Evolutionary conservation across 345 rosid species (phyloP), one percentile per base, ranked within the genome.

Genomic region (Sonneratia caseolaris): DNA sequence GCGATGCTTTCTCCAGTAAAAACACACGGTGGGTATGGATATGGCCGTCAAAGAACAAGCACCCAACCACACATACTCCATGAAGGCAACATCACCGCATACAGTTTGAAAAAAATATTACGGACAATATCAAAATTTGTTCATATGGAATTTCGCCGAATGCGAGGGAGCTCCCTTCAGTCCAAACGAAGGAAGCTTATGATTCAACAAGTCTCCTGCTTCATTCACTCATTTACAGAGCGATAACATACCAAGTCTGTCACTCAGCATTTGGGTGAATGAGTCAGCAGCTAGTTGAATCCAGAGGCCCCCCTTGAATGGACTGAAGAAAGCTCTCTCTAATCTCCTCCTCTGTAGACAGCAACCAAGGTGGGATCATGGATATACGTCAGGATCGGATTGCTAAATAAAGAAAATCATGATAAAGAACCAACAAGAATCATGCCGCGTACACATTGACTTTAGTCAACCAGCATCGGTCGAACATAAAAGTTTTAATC

Each of bases 101-200:
- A 27, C 32, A 27, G 32, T 27, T 27, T 27, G 32, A 27, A 27
- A 27, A 27, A 27, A 27, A 1, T 27, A 27, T 27, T 27, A 27
- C 5, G 43, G 2, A 40, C 43, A 40, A 40, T 40, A 40, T 40
- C 43, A 2, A 71, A 27, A 27, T 27, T 27, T 27, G 2, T 1
- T 42, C 45, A 4, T 42, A 42, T 42, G 45, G 45, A 42, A 42
- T 42, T 40, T 9, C 5, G 5, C 45, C 45, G 10, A 42, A 18
- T 43, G 40, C 68, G 78, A 89, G 96, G 97, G 98, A 91, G 98
- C 98, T 94, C 97, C 97, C 98, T 94, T 94, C 98, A 94, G 98
- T 94, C 98, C 98, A 94, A 91, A 84, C 81, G 81, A 75, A 83
- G 87, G 78, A 78, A 83, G 84, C 80, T 79, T 85, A 84, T 71